Percentiles rank a stretch among this genome's conserved stretches.
phyloP scores from a whole-genome alignment of 257 asterid genomes.

The Echites panduratus region DNA sequence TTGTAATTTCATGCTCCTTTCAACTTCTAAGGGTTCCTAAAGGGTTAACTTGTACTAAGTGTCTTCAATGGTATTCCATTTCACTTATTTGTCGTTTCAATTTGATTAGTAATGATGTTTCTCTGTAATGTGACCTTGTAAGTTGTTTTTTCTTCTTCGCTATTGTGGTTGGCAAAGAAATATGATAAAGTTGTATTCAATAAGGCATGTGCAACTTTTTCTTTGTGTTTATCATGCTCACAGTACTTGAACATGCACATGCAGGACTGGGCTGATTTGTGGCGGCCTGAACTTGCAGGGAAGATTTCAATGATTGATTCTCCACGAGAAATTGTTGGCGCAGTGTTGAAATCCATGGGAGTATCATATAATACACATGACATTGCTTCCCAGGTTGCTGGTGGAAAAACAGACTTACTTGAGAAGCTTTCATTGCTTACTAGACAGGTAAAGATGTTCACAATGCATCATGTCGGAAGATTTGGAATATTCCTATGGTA shows the following conservation, averaged over 20 bases:
- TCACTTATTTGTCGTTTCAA: neutral
- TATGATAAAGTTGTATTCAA: neutral
- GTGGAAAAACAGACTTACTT: conserved; percentile 70
- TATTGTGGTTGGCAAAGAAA: neutral
- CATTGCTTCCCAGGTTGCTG: conserved; percentile 61
- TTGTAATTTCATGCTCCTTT: neutral
- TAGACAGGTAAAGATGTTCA: conserved; percentile 50
- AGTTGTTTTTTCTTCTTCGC: neutral
- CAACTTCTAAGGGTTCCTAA: neutral
- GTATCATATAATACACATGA: conserved; percentile 74
- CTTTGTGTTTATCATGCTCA: neutral
- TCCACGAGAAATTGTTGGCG: conserved; percentile 84
- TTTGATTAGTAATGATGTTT: neutral
- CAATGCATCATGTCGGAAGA: neutral
- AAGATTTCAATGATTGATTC: conserved; percentile 92
- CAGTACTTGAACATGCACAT: conserved; percentile 2
- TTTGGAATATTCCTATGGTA: neutral
- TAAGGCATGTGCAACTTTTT: neutral
- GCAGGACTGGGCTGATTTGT: conserved; percentile 97
- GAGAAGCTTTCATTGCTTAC: conserved; percentile 57
- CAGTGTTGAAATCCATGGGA: conserved; percentile 83
- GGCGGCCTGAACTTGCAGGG: conserved; percentile 94
- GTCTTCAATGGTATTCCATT: neutral
- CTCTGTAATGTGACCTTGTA: neutral
- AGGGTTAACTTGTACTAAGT: neutral